A percentile compares a stretch with the other conserved stretches of the same genome.
Conservation (phyloP, 108 stramenopile genomes). For the Nitzschia palea region DNA sequence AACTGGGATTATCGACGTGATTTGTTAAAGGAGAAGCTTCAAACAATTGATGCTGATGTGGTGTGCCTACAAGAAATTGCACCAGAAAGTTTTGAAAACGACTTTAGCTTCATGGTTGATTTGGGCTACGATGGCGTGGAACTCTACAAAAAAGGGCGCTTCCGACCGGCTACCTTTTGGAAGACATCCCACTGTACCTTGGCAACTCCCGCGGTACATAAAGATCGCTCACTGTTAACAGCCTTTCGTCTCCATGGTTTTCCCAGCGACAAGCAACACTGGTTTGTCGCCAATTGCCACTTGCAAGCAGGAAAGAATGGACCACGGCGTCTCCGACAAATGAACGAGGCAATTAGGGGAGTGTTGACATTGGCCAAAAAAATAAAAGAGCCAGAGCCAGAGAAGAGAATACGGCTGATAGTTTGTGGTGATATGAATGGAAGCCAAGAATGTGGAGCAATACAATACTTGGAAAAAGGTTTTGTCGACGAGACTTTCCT, state of each 20-base stretch:
- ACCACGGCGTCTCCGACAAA: slow-evolving; percentile 80
- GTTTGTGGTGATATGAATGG: slow-evolving; percentile 94
- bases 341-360: slow-evolving; percentile 75
- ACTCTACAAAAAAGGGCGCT: slow-evolving; percentile 77
- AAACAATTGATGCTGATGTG: slow-evolving; percentile 69
- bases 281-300: slow-evolving; percentile 90
- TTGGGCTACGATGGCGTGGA: slow-evolving; percentile 70
- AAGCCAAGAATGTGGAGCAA: slow-evolving; percentile 75
- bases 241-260: slow-evolving; percentile 43
- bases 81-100: slow-evolving; percentile 81
- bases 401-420: slow-evolving; percentile 48
- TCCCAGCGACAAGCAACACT: slow-evolving; percentile 17
- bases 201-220: slow-evolving; percentile 76
- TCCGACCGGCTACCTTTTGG: slow-evolving; percentile 93
- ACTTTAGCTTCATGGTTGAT: slow-evolving; percentile 86
- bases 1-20: slow-evolving; percentile 68
- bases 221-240: slow-evolving; percentile 85
- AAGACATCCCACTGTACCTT: slow-evolving; percentile 66
- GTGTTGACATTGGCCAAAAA: slow-evolving; percentile 72
- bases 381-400: slow-evolving; percentile 46
- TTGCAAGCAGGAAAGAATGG: slow-evolving; percentile 89
- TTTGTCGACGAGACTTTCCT: slow-evolving; percentile 62
- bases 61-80: slow-evolving; percentile 91
- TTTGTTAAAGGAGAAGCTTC: slow-evolving; percentile 40
- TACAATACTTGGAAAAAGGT: slow-evolving; percentile 75